Percentiles rank a stretch among this genome's conserved stretches.
phyloP scores from a whole-genome alignment of 176 grass and related monocot species.

The Oropetium thomaeum region DNA sequence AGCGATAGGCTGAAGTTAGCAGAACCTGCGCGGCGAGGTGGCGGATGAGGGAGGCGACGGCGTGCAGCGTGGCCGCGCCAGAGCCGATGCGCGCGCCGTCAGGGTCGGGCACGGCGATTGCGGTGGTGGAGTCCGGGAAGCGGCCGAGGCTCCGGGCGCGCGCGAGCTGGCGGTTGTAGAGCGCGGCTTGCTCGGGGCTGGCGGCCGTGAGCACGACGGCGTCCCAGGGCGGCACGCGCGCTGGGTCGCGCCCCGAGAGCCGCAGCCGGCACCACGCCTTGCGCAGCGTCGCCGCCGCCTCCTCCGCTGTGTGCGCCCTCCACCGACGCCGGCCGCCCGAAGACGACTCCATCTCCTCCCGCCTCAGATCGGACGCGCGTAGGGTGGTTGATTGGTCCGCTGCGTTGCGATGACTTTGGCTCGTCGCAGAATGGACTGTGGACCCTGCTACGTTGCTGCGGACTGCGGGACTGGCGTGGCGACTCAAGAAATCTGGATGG shows the following conservation, averaged over 20 bases:
- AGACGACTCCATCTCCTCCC: conserved; percentile 8
- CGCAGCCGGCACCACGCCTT: conserved; percentile 81
- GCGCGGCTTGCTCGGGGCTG: conserved; percentile 77
- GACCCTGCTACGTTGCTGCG: no score
- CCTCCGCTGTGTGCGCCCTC: conserved; percentile 46
- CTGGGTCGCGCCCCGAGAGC: conserved; percentile 69
- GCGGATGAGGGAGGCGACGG: conserved; percentile 52
- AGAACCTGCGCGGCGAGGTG: conserved; percentile 52
- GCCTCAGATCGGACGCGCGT: background rate
- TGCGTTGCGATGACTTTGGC: background rate
- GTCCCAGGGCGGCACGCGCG: conserved; percentile 77
- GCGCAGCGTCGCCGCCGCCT: conserved; percentile 61
- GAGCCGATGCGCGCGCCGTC: conserved; percentile 90
- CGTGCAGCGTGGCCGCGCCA: conserved; percentile 89
- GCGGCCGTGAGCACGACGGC: conserved; percentile 78
- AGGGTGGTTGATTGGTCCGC: background rate
- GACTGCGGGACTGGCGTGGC: no score
- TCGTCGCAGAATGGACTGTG: no score
- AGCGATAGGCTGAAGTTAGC: background rate
- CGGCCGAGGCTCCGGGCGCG: conserved; percentile 58
- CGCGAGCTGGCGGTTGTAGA: conserved; percentile 74
- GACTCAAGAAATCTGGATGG: background rate
- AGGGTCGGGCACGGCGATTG: conserved; percentile 78
- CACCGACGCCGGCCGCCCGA: background rate
- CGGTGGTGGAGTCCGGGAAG: conserved; percentile 60